Base-by-base conservation (phyloP, 305 asterid genomes). In the Stenogyne calaminthoides region DNA sequence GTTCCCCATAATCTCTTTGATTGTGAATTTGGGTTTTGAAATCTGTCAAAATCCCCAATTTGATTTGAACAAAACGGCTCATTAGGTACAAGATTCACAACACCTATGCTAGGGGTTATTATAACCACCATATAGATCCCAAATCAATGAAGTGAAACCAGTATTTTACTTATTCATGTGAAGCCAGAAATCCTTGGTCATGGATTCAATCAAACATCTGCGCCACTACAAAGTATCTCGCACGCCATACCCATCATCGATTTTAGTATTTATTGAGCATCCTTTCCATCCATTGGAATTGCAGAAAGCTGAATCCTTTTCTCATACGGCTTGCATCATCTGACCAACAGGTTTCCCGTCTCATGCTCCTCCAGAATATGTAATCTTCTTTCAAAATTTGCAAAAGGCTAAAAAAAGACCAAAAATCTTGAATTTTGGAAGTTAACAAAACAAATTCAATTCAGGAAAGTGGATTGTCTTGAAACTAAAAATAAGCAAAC, bases 61-160 rank as follows among this genome's bases (percentile, higher is more conserved):
- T 37, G 77, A 63, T 14, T 51, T n/a, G n/a, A n/a, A n/a, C 11
- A 8, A 49, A 61, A 61, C 14, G 40, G 37, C 25, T 12, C 20
- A 0, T 51, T 4, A 40, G 18, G n/a, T 6, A 61, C 49, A 59
- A 71, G 61, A 60, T 47, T 0, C 14, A 46, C 55, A 49, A 65
- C 51, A 18, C 36, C 69, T 22, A 15, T 4, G 39, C 54, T 55
- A 8, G 25, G 3, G 16, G 67, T 65, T 54, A 72, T 74, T 11
- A 56, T 12, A 2, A 74, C 7, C 25, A 65, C 49, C 9, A 3
- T 27, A 25, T 2, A 2, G 78, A 74, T 40, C 78, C 73, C 49
- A 65, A 12, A 65, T 32, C 73, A 20, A 66, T 29, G 12, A 74
- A 9, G 57, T 5, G 1, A 15, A 73, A 56, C 78, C 72, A 73